Percentiles rank a stretch among this genome's conserved stretches.
Evolutionary conservation across 2,329 filamentous ascomycete genomes (phyloP).

Genomic region (Sphaerulina musiva): DNA sequence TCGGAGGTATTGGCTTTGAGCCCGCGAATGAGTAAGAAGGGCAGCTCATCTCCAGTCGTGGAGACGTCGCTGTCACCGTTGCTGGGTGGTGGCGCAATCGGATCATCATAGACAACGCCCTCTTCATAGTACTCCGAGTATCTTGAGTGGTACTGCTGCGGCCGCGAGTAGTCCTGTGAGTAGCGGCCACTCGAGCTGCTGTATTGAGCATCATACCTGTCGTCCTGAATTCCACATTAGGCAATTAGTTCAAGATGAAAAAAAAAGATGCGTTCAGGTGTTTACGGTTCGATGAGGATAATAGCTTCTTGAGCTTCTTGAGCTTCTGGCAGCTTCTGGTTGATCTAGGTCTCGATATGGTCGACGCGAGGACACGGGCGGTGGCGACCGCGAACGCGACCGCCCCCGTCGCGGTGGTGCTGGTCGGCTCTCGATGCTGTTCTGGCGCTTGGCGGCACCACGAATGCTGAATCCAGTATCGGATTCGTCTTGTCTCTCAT

Average conservation of each 20-base stretch:
- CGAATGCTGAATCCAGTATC: constrained; percentile 13
- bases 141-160: constrained; percentile 4
- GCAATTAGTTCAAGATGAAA: not conserved
- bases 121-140: constrained; percentile 12
- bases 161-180: constrained; percentile 5
- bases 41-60: constrained; percentile 15
- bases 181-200: constrained; percentile 14
- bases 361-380: constrained; percentile 2
- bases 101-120: constrained; percentile 14
- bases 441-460: constrained; percentile 10
- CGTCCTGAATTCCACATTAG: constrained; percentile 16
- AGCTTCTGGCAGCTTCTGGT: constrained; percentile 1
- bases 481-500: constrained; percentile 4
- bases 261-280: not conserved
- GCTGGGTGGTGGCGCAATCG: constrained; percentile 17
- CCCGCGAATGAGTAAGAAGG: constrained; percentile 62
- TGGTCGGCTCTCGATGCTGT: not conserved
- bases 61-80: constrained; percentile 24
- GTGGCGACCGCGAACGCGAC: constrained; percentile 6
- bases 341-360: constrained; percentile 13
- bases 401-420: not conserved
- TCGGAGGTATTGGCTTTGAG: constrained; percentile 65
- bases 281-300: constrained; percentile 12
- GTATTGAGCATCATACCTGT: constrained; percentile 10
- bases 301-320: not conserved